Conservation (phyloP, 495 filamentous ascomycete genomes). For the Aspergillus affinis region DNA sequence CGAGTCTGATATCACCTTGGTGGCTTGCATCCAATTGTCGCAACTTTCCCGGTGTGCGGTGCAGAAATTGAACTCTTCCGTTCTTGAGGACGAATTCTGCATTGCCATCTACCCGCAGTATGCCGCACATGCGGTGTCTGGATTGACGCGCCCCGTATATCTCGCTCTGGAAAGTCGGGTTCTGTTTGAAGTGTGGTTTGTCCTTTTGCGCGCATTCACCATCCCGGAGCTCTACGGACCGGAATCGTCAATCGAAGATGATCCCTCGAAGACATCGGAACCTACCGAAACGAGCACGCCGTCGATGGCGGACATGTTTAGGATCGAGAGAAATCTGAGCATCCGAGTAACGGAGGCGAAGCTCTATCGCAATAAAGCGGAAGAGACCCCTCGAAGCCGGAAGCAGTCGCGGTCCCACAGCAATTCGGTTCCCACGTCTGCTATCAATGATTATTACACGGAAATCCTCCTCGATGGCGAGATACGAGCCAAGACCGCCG, state of each 20-base stretch:
- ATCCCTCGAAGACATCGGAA: slow-evolving; percentile 25
- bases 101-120: slow-evolving; percentile 88
- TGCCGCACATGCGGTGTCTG: slow-evolving; percentile 60
- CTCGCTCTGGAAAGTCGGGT: slow-evolving; percentile 84
- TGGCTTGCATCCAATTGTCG: slow-evolving; percentile 83
- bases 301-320: slow-evolving; percentile 57
- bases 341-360: slow-evolving; percentile 63
- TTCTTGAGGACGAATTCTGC: slow-evolving; percentile 90
- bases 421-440: slow-evolving; percentile 29
- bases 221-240: slow-evolving; percentile 89
- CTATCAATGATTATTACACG: slow-evolving; percentile 65
- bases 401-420: slow-evolving; percentile 41
- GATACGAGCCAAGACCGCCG: slow-evolving; percentile 78
- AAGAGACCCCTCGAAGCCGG: slow-evolving; percentile 38
- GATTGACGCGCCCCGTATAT: slow-evolving; percentile 58
- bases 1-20: slow-evolving; percentile 73
- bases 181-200: slow-evolving; percentile 95
- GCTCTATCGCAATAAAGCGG: slow-evolving; percentile 36
- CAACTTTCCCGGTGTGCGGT: slow-evolving; percentile 86
- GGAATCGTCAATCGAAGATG: slow-evolving; percentile 33
- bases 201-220: slow-evolving; percentile 86
- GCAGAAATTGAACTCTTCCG: slow-evolving; percentile 85
- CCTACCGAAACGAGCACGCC: slow-evolving; percentile 19
- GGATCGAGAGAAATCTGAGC: slow-evolving; percentile 61
- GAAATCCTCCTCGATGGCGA: slow-evolving; percentile 94